phyloP scores from a whole-genome alignment of 768 basidiomycete genomes.

The Mycena maculata region DNA sequence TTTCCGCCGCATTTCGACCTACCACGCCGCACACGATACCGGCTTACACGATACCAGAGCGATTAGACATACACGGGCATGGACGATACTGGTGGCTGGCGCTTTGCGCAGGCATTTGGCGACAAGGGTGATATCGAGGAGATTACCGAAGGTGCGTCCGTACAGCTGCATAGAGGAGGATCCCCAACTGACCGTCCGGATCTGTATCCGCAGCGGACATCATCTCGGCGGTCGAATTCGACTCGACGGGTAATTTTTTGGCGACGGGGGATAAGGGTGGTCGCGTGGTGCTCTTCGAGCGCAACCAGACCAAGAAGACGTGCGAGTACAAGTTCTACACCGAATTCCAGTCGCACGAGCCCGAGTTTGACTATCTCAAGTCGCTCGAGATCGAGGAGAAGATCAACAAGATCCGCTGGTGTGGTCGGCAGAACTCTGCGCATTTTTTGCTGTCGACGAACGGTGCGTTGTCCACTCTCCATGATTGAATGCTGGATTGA shows the following conservation, averaged over 20 bases:
- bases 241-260: constrained; percentile 98
- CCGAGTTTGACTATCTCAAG: constrained; percentile 99
- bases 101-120: constrained; percentile 99
- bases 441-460: constrained; percentile 98
- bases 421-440: constrained; percentile 95
- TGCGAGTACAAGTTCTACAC: constrained; percentile 99
- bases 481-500: too few species aligned
- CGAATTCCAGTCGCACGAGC: constrained; percentile 99
- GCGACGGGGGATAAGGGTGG: constrained; percentile 99
- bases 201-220: constrained; percentile 97
- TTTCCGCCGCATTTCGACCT: background rate
- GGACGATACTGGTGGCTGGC: constrained; percentile 87
- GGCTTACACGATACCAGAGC: background rate
- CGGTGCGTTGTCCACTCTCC: too few species aligned
- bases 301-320: constrained; percentile 98
- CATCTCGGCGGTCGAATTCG: constrained; percentile 99
- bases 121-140: constrained; percentile 99
- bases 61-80: constrained; percentile 16
- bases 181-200: background rate
- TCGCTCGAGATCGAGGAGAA: constrained; percentile 99
- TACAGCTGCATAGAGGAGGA: too few species aligned
- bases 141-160: constrained; percentile 91
- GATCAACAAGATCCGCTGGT: constrained; percentile 99
- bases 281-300: constrained; percentile 97
- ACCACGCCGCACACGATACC: background rate